A percentile compares a stretch with the other conserved stretches of the same genome.
Conservation (phyloP, 352 stramenopile species). For the Globisporangium apiculatum region DNA sequence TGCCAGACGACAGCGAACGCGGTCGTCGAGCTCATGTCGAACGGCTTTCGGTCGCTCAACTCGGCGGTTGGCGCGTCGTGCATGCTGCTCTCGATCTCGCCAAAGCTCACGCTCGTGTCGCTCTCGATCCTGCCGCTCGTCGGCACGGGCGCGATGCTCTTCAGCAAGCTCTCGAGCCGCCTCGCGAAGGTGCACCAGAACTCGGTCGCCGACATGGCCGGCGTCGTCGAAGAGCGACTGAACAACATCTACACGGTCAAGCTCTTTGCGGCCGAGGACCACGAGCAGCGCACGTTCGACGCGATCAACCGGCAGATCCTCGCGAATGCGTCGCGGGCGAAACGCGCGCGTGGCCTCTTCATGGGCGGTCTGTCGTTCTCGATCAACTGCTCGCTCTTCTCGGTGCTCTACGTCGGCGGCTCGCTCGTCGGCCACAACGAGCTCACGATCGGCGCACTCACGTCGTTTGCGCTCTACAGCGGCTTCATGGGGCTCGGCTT, state of each 20-base stretch:
- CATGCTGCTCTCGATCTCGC: slow-evolving; percentile 87
- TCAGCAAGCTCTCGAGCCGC: slow-evolving; percentile 77
- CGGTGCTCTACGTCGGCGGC: slow-evolving; percentile 87
- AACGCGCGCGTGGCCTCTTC: slow-evolving; percentile 82
- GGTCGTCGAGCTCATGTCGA: slow-evolving; percentile 81
- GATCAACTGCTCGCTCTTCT: slow-evolving; percentile 87
- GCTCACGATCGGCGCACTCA: slow-evolving; percentile 87
- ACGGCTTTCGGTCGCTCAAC: slow-evolving; percentile 85
- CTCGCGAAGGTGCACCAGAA: slow-evolving; percentile 78
- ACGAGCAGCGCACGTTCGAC: slow-evolving; percentile 58
- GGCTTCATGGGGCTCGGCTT: slow-evolving; percentile 89
- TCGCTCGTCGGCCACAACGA: slow-evolving; percentile 79
- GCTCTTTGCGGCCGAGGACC: slow-evolving; percentile 75
- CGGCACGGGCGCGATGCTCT: slow-evolving; percentile 71
- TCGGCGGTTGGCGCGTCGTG: slow-evolving; percentile 83
- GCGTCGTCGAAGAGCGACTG: slow-evolving; percentile 80
- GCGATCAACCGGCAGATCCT: slow-evolving; percentile 63
- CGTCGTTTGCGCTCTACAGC: slow-evolving; percentile 89
- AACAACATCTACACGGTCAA: slow-evolving; percentile 90
- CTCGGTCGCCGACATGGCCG: slow-evolving; percentile 63
- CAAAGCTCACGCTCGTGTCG: slow-evolving; percentile 86
- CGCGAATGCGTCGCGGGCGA: slow-evolving; percentile 57
- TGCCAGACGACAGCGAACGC: slow-evolving; percentile 87
- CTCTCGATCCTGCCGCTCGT: slow-evolving; percentile 77
- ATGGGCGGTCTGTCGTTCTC: slow-evolving; percentile 85